phyloP scores from a whole-genome alignment of 257 asterid genomes.

The Solanum gandarillasii region DNA sequence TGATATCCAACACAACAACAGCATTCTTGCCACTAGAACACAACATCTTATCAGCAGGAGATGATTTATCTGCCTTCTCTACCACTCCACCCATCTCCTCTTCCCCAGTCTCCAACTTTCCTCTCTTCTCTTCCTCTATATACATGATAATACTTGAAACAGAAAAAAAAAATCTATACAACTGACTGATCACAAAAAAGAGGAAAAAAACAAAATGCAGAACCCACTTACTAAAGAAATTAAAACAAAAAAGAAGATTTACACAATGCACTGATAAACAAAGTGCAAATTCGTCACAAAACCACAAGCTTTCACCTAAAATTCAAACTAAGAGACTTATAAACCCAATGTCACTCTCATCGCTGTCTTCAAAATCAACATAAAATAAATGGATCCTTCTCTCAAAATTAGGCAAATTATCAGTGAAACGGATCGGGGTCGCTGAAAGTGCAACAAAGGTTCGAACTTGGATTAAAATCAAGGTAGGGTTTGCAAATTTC shows the following conservation, averaged over 20 bases:
- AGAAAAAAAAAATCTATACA: background rate
- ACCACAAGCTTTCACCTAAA: background rate
- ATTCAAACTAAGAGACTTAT: background rate
- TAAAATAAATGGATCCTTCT: background rate
- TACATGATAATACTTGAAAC: constrained; percentile 20
- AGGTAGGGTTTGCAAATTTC: too few relatives aligned
- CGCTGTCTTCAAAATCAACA: background rate
- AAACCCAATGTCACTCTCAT: background rate
- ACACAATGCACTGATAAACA: background rate
- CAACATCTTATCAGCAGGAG: background rate
- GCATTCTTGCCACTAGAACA: background rate
- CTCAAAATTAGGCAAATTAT: background rate
- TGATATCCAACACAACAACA: constrained; percentile 15
- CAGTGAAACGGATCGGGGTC: background rate
- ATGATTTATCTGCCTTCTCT: constrained; percentile 3
- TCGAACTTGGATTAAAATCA: background rate
- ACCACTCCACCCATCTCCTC: constrained; percentile 1
- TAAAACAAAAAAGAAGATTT: background rate
- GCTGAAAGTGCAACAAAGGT: background rate
- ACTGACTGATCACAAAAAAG: background rate
- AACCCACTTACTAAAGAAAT: background rate
- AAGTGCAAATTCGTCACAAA: background rate
- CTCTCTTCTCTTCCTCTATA: constrained; percentile 32
- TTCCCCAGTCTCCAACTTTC: constrained; percentile 1
- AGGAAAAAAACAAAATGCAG: background rate